Base-by-base conservation (phyloP, 345 rosid genomes). In the Salix brachista region DNA sequence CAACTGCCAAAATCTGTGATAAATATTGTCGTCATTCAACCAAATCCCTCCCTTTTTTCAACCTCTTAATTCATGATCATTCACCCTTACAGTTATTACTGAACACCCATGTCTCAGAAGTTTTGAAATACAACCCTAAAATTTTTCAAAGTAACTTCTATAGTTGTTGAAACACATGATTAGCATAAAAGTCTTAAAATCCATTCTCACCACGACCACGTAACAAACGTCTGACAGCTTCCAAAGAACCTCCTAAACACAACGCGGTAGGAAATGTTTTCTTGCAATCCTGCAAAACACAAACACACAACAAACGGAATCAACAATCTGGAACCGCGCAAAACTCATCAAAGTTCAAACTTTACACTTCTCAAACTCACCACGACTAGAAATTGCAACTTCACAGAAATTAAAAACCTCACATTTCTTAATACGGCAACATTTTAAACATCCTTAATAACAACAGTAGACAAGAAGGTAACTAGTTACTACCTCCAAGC, bases 181-280 rank as follows among this genome's bases (percentile, higher is more conserved):
- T 21, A 71, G 48, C 17, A 19, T 36, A 67, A 72, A 65, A 60
- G 3, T 21, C 39, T 50, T n/a, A 46, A 46, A 66, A 60, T 19
- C 26, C 41, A 83, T 14, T 76, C 93, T 85, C 85, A 96, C 98
- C 99, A 25, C 89, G 99, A 65, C 88, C 92, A 37, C 73, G 85
- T 72, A 89, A 61, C 75, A 83, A 82, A 25, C 89, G 81, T 84
- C 87, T 83, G 44, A 89, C 80, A 78, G 98, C 91, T 75, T 83
- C 86, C 83, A 92, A 75, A 69, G 98, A 91, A 75, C 98, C 98
- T 44, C 98, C 98, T 80, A 93, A 73, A 79, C 93, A 91, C 78
- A 96, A 87, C 46, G 99, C 90, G 1, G 87, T 77, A 3, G 97
- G 98, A 84, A 96, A 96, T 50, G 73, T 82, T 86, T 87, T 96